Base-by-base conservation (phyloP, 2,329 filamentous ascomycete genomes). In the Periconia sp. region DNA sequence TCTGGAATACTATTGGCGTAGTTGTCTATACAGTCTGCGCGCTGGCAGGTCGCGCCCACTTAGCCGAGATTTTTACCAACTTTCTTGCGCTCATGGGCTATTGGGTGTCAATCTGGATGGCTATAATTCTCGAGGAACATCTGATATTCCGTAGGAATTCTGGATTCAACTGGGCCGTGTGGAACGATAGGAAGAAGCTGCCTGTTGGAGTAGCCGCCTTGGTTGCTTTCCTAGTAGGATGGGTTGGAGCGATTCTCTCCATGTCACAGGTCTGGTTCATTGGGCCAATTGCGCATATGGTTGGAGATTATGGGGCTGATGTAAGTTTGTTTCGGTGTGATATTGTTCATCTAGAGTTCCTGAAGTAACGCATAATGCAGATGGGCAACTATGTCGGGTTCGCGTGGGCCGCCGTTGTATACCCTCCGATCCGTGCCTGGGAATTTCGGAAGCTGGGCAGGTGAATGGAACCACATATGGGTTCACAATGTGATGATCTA, bases 181-280 rank as follows among this genome's bases (percentile, higher is more conserved):
- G 86, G 85, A 78, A 87, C 56, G 79, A 84, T 53, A 77, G 77
- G 45, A 74, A 74, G 3, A 83, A 83, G 62, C 74, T 89, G 5
- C 86, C 87, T 0, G 52, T 87, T 14, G 87, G 87, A 0, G 73
- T 85, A 54, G 85, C 87, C 0, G 86, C 85, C 0, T 72, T 87
- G 8, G 61, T 77, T 2, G 81, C 86, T 0, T 89, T 89, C 60
- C 68, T 86, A 40, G 64, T 89, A 14, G 85, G 86, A 2, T 89
- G 86, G 85, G 79, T 78, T 3, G 85, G 86, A 9, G 81, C 85
- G 0, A 81, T 90, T 27, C 66, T 89, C 44, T 86, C 81, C 54
- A 89, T 89, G 86, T 83, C 83, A 19, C 86, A 90, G 74, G 81
- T 83, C 3, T 90, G 85, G 82, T 90, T 86, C 69, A 81, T 84